These are phyloP conservation scores for Epichloe gansuensis DNA, from an alignment of 2,329 filamentous ascomycete species.

Conservation along the genomic window DNA sequence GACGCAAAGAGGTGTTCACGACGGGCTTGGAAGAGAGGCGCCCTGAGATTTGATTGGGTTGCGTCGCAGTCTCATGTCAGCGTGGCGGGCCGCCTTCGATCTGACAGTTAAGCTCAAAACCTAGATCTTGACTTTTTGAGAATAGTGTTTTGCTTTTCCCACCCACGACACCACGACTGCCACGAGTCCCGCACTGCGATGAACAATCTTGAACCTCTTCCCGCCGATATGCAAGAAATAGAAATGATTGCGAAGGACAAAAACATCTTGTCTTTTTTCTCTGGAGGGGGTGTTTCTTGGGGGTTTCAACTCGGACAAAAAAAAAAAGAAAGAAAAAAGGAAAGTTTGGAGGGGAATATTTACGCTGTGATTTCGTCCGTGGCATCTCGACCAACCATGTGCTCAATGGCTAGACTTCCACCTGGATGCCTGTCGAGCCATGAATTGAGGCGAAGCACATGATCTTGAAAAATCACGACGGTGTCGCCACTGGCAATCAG, in stretches of 20 bases:
- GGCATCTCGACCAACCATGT: conserved; percentile 32
- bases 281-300: background rate
- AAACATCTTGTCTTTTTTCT: background rate
- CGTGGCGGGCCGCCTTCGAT: background rate
- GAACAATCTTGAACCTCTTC: background rate
- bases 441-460: conserved; percentile 39
- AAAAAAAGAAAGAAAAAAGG: too few relatives aligned
- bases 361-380: conserved; percentile 24
- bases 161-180: background rate
- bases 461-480: conserved; percentile 43
- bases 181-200: background rate
- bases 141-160: background rate
- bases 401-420: conserved; percentile 43
- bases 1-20: background rate
- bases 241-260: background rate
- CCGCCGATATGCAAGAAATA: background rate
- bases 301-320: background rate
- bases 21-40: background rate
- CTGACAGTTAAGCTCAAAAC: background rate
- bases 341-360: conserved; percentile 6
- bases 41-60: background rate
- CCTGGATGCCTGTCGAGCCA: conserved; percentile 49
- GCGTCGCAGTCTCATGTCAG: background rate
- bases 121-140: background rate
- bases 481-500: conserved; percentile 41